These are phyloP conservation scores for Hortaea werneckii DNA, from an alignment of 2,329 filamentous ascomycete genomes.

Conservation along the genomic window DNA sequence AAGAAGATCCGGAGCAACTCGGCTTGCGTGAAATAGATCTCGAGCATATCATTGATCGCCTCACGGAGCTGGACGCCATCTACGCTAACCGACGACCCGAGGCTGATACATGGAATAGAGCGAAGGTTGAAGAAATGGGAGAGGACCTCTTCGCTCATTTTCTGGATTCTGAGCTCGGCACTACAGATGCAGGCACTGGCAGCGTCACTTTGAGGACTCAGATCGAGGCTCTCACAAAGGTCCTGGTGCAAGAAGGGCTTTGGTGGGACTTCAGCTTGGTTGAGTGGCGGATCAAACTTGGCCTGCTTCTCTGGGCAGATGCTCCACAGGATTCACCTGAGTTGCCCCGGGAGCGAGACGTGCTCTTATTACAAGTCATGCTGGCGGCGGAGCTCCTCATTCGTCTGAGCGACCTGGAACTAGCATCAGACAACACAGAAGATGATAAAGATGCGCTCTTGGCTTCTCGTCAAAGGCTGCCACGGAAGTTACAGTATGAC, in stretches of 20 bases:
- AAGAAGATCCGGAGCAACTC: slow-evolving; percentile 13
- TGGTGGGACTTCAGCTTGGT: slow-evolving; percentile 40
- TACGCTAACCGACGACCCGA: slow-evolving; percentile 2
- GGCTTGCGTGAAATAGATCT: slow-evolving; percentile 15
- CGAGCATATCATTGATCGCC: slow-evolving; percentile 12
- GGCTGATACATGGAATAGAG: slow-evolving; percentile 6
- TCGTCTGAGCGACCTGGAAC: slow-evolving; percentile 35
- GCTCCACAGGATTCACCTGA: slow-evolving; percentile 17
- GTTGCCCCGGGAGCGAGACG: slow-evolving; percentile 38
- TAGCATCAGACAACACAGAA: neutral
- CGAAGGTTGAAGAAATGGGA: slow-evolving; percentile 16
- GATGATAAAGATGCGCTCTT: neutral
- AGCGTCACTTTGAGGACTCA: slow-evolving; percentile 30
- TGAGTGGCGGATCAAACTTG: slow-evolving; percentile 37
- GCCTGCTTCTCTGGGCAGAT: slow-evolving; percentile 35
- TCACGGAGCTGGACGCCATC: slow-evolving; percentile 13
- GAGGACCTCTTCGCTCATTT: slow-evolving; percentile 17
- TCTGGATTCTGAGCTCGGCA: slow-evolving; percentile 12
- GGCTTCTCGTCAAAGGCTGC: slow-evolving; percentile 11
- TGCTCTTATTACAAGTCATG: slow-evolving; percentile 45
- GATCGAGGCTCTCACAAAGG: slow-evolving; percentile 34
- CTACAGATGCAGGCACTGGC: slow-evolving; percentile 6
- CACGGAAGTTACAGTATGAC: slow-evolving; percentile 45
- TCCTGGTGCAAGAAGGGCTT: slow-evolving; percentile 32
- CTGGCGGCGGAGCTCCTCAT: slow-evolving; percentile 46